Evolutionary conservation across 805 yeast species (phyloP), one percentile per base, ranked within the genome.

Genomic region (Wickerhamomyces rabaulensis): DNA sequence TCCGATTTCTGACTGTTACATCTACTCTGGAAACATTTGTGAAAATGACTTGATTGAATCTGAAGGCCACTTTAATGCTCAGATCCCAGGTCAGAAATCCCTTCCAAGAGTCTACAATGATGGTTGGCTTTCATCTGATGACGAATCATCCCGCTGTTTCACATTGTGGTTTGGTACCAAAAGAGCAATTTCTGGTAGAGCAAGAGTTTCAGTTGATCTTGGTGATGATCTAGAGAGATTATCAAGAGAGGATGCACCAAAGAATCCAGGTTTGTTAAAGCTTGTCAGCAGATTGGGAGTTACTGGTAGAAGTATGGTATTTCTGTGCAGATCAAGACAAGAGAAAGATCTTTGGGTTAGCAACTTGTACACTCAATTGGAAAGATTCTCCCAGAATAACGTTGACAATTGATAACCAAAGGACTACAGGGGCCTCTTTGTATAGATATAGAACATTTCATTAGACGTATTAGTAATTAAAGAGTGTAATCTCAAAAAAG

Each of bases 271-370:
- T 0, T 48, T 74, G 23, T 45, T 75, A 6, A 74, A 63, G 41
- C 63, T 77, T 58, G 75, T 75, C 5, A 69, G 75, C 16, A 73
- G 78, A 44, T 63, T 85, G 35, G 92, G 91, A 6, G 76, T 79
- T 3, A 75, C 82, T 1, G 94, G 96, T 1, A 72, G 72, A 43
- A 74, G 81, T 40, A 70, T 85, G 68, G 82, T 85, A 3, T 90
- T 91, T 60, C 74, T 89, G 78, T 83, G 96, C 9, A 65, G 90
- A 41, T 87, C 96, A 1, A 68, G 92, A 36, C 84, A 84, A 51
- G 96, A 89, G 55, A 70, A 91, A 45, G 97, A 92, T 57, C 51
- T 78, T 27, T 91, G 98, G 98, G 91, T 87, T 2, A 51, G 63
- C 15, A 55, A 62, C 22, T 49, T 70, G 22, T 57, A 61, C 44